phyloP scores from a whole-genome alignment of 2,329 filamentous ascomycete species.

The Nothopassalora personata region DNA sequence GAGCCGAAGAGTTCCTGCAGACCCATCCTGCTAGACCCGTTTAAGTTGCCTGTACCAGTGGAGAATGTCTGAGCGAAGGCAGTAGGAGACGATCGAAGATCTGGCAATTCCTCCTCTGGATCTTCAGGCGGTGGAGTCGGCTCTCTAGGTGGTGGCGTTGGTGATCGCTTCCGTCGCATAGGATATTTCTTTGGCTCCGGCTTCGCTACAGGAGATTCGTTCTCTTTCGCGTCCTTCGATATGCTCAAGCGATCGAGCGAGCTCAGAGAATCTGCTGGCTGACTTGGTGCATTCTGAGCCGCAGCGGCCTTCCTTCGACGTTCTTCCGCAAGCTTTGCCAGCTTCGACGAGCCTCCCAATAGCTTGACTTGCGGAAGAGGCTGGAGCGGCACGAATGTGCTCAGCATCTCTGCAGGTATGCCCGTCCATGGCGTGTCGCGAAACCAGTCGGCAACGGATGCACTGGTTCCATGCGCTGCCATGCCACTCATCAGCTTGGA shows the following conservation, averaged over 20 bases:
- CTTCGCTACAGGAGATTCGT: conserved; percentile 38
- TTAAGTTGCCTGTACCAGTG: not conserved
- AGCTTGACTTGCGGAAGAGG: conserved; percentile 61
- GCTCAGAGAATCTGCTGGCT: conserved; percentile 31
- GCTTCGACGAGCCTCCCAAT: conserved; percentile 80
- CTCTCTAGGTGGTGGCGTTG: conserved; percentile 26
- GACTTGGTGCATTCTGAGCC: conserved; percentile 8
- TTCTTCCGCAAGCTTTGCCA: conserved; percentile 82
- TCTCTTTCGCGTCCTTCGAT: conserved; percentile 25
- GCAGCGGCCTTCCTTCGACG: conserved; percentile 72
- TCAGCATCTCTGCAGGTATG: conserved; percentile 60
- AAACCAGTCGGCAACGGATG: conserved; percentile 61
- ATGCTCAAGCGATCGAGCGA: conserved; percentile 41
- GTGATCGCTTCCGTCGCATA: conserved; percentile 26
- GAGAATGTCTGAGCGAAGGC: conserved; percentile 28
- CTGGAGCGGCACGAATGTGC: conserved; percentile 55
- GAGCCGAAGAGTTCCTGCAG: conserved; percentile 26
- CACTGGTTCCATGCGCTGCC: not conserved
- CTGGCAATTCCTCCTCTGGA: conserved; percentile 23
- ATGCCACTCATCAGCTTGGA: conserved; percentile 22
- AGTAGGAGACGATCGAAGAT: conserved; percentile 28
- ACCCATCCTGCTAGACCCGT: conserved; percentile 12
- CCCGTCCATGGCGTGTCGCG: conserved; percentile 79
- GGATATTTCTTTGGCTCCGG: conserved; percentile 60
- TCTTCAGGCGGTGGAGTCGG: conserved; percentile 27